Evolutionary conservation across 2,329 filamentous ascomycete species (phyloP).

Genomic region (Colletotrichum plurivorum): DNA sequence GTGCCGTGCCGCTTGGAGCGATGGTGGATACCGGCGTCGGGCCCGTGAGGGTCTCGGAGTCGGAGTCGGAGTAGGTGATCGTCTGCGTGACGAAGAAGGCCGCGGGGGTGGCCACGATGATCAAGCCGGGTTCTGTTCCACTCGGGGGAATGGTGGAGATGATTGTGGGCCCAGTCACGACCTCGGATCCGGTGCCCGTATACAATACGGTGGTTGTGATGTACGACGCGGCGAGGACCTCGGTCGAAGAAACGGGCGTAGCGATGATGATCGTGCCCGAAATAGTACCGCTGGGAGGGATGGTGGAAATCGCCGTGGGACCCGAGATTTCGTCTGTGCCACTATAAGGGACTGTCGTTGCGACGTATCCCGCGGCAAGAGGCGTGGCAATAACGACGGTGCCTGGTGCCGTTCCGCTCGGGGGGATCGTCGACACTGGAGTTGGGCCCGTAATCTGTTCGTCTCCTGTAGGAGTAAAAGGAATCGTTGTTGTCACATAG

Average conservation of each 20-base stretch:
- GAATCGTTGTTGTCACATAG: background rate
- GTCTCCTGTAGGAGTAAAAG: background rate
- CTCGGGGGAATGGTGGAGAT: conserved; percentile 19
- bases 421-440: background rate
- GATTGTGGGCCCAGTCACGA: background rate
- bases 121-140: conserved; percentile 20
- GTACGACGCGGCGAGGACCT: background rate
- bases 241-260: background rate
- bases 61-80: background rate
- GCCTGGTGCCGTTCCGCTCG: conserved; percentile 5
- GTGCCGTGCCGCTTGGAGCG: conserved; percentile 13
- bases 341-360: background rate
- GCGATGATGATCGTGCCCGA: conserved; percentile 29
- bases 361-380: background rate
- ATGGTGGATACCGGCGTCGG: conserved; percentile 25
- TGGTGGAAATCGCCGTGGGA: conserved; percentile 14
- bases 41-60: conserved; percentile 3
- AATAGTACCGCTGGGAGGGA: conserved; percentile 7
- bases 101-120: conserved; percentile 5
- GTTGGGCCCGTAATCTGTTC: background rate
- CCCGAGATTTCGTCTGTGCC: conserved; percentile 8
- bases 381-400: conserved; percentile 26
- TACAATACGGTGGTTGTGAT: background rate
- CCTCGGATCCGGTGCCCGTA: background rate
- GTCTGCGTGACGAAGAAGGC: conserved; percentile 1